These are phyloP conservation scores for Rhodomyrtus psidioides DNA, from an alignment of 441 rosid genomes.

Conservation along the genomic window DNA sequence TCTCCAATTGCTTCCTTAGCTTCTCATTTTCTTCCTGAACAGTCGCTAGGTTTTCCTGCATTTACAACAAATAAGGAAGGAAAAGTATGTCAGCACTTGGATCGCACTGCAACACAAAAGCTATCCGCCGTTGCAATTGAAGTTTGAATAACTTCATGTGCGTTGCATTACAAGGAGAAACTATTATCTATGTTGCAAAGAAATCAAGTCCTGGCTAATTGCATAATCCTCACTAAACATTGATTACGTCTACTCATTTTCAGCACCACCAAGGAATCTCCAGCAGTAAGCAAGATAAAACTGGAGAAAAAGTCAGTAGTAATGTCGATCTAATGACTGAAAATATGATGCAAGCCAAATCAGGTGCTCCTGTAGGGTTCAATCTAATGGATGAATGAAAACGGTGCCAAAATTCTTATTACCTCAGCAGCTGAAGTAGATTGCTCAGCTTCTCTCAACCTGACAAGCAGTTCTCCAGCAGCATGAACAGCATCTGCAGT, in stretches of 20 bases:
- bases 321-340: neutral
- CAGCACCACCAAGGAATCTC: neutral
- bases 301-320: neutral
- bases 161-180: neutral
- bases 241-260: neutral
- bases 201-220: neutral
- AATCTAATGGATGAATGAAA: neutral
- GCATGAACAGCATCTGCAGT: conserved; percentile 98
- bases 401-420: conserved; percentile 1
- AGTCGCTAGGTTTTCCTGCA: conserved; percentile 48
- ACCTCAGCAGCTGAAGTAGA: conserved; percentile 76
- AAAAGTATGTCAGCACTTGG: neutral
- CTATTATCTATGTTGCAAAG: neutral
- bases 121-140: neutral
- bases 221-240: neutral
- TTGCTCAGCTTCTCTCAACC: conserved; percentile 87
- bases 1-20: conserved; percentile 81
- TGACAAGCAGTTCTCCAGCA: conserved; percentile 92
- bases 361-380: neutral
- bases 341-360: neutral
- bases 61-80: neutral
- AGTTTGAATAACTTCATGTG: neutral
- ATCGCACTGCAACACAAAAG: neutral
- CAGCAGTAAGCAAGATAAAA: neutral
- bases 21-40: conserved; percentile 69